Evolutionary conservation across 2,329 filamentous ascomycete species (phyloP), one percentile per base, ranked within the genome.

Genomic region (Fusarium sp.): DNA sequence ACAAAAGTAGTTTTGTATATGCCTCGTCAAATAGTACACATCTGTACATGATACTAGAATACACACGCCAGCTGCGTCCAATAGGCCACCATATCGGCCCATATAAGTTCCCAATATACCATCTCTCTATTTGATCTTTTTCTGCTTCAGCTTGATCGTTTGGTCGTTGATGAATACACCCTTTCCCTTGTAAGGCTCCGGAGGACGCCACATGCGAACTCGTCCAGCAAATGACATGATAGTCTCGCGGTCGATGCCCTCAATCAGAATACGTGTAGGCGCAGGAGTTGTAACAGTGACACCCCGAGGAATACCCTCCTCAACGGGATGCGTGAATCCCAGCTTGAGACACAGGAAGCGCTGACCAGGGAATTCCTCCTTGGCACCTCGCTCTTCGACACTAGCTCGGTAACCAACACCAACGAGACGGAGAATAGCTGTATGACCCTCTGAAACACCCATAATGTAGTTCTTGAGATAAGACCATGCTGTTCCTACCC

Each of bases 151-250:
- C 87, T 92, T 97, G 84, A 99, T 98, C 30, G 94, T 98, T 87
- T 99, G 94, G 70, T 94, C 94, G 78, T 98, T 97, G 76, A 99
- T 91, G 80, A 98, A 99, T 75, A 99, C 97, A 75, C 96, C 96
- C 89, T 99, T 98, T 73, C 96, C 96, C 89, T 99, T 99, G 83
- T 99, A 99, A 71, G 96, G 96, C 84, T 99, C 96, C 30, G 96
- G 96, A 71, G 88, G 88, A 78, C 96, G 91, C 95, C 95, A 98
- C 81, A 85, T 88, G 75, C 94, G 87, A 73, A 99, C 97, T 74
- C 91, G 85, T 1, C 96, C 96, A 20, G 96, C 96, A 81, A 98
- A 98, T 62, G 92, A 90, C 87, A 94, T 96, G 69, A 99, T 90
- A 51, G 91, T 87, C 81, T 97, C 91, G 79, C 94, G 94, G 79